Evolutionary conservation across 345 rosid species (phyloP).

Genomic region (Eucalyptus tenuipes): DNA sequence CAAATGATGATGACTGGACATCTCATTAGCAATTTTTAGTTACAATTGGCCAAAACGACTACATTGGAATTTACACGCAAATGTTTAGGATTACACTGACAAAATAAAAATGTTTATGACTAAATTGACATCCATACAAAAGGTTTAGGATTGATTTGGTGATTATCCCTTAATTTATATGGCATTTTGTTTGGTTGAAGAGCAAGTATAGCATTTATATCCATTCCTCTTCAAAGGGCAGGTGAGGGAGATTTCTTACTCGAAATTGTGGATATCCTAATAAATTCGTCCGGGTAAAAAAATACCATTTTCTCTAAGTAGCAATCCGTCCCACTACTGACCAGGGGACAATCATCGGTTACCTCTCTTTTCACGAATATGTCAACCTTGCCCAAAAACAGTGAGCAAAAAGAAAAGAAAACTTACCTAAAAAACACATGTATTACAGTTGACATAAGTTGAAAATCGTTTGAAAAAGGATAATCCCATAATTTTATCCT

Average conservation of each 20-base stretch:
- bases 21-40: background rate
- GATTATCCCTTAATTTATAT: background rate
- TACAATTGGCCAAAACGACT: background rate
- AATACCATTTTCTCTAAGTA: background rate
- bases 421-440: background rate
- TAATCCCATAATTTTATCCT: background rate
- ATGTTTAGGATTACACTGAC: background rate
- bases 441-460: background rate
- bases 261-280: background rate
- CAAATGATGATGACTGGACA: accelerated
- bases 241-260: background rate
- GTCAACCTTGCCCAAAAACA: background rate
- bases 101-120: background rate
- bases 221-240: background rate
- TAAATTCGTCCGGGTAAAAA: background rate
- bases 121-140: background rate
- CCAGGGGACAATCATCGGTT: background rate
- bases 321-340: background rate
- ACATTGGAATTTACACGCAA: background rate
- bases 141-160: background rate
- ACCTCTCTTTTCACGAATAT: background rate
- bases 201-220: background rate
- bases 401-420: background rate
- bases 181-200: background rate
- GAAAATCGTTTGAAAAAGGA: background rate